Percentiles rank a stretch among this genome's conserved stretches.
Evolutionary conservation across 1,284 basidiomycete genomes (phyloP).

Genomic region (Lignosus rhinocerotis): DNA sequence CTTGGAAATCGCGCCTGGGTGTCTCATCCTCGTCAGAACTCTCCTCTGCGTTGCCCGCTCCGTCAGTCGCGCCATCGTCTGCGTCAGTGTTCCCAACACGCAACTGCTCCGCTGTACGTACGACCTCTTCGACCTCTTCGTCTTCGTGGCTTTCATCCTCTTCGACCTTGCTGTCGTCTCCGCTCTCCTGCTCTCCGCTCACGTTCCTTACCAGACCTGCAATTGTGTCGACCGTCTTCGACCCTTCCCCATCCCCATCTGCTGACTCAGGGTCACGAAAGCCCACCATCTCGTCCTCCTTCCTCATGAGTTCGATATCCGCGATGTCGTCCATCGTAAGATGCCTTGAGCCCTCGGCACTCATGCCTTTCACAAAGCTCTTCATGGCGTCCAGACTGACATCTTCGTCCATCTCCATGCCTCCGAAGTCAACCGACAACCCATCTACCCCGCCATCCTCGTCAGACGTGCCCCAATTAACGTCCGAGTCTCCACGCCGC

Average conservation of each 20-base stretch:
- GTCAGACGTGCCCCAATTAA: conserved; percentile 72
- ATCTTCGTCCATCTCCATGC: conserved; percentile 63
- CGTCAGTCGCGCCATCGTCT: conserved; percentile 25
- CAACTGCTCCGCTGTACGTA: conserved; percentile 32
- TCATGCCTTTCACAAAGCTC: conserved; percentile 55
- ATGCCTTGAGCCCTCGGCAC: conserved; percentile 45
- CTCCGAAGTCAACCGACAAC: conserved; percentile 40
- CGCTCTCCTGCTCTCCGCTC: background rate
- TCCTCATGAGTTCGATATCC: conserved; percentile 50
- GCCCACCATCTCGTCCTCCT: conserved; percentile 52
- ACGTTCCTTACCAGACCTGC: no score
- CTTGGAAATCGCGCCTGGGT: conserved; percentile 54
- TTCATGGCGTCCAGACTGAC: conserved; percentile 51
- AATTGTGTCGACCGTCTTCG: no score
- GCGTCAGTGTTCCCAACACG: conserved; percentile 33
- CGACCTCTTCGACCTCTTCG: conserved; percentile 28
- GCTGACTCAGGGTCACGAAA: conserved; percentile 20
- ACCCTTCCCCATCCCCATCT: conserved; percentile 45
- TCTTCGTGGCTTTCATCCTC: conserved; percentile 27
- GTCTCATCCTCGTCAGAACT: conserved; percentile 42
- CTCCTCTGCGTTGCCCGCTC: conserved; percentile 26
- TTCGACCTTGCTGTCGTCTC: background rate
- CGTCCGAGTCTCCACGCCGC: conserved; percentile 65
- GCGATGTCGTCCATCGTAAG: conserved; percentile 69
- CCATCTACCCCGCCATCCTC: conserved; percentile 35